Evolutionary conservation across 768 basidiomycete genomes (phyloP), one percentile per base, ranked within the genome.

Genomic region (Trametopsis cervina): DNA sequence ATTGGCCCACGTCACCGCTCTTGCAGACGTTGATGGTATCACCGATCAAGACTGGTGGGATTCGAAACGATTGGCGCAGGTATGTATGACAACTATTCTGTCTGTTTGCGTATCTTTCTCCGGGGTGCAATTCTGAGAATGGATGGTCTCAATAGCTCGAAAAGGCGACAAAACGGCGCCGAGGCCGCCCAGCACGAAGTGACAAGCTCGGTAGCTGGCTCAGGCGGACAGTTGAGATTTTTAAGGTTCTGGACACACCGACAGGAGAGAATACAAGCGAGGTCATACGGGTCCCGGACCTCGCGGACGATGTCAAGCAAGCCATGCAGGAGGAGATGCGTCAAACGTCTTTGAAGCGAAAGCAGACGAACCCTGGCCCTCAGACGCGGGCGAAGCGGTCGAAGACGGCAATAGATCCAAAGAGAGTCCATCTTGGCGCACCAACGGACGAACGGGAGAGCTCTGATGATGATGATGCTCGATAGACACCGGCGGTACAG

Each of bases 1-100:
- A 0, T 78, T 92, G 77, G 87, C 90, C 0, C 87, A 92, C 60
- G 64, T 95, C 2, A 68, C 69, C 5, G 94, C 92, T 4, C 66
- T 96, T 15, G 71, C 70, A 2, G 73, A 70, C 42, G 60, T 48
- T 3, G 52, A 44, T 1, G 44, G 47, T 4, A 49, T 59, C 12
- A 63, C 59, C n/a, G 37, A 63, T 20, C 27, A 27, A 35, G 44
- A 36, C 4, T 90, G 87, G 86, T 91, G 88, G 88, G 66, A 55
- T 44, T 45, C 72, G 5, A 70, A 74, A 12, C 83, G 84, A 43
- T 69, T 90, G 6, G 52, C 58, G 27, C 74, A 81, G 70, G 85
- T 86, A 49, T 6, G 69, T 60, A 23, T 7, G 20, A 42, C 15
- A 17, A 44, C 22, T 40, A 4, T 26, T 46, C 15, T 18, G 24